Conservation (phyloP, 306 rosid species). For the Castanopsis chinensis region DNA sequence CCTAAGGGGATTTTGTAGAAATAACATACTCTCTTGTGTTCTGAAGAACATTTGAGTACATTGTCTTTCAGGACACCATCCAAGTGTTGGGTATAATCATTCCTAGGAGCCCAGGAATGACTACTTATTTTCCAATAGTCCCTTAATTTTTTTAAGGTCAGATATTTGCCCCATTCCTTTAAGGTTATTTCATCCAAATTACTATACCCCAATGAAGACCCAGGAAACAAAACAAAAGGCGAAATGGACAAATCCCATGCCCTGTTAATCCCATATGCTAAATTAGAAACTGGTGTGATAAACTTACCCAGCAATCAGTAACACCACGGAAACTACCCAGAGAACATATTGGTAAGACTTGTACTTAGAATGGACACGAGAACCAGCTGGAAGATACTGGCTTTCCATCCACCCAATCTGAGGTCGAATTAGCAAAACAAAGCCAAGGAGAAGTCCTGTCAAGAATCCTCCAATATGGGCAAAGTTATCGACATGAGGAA, state of each 20-base stretch:
- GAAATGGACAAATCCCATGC: background rate
- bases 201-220: background rate
- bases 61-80: background rate
- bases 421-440: conserved; percentile 72
- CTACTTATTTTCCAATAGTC: background rate
- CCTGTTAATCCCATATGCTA: background rate
- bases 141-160: background rate
- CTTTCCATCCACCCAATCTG: conserved; percentile 68
- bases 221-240: background rate
- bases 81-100: background rate
- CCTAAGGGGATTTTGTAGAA: background rate
- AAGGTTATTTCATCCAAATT: background rate
- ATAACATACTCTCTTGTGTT: background rate
- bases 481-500: conserved; percentile 79
- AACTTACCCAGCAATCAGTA: conserved; percentile 69
- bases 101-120: background rate
- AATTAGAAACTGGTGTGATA: background rate
- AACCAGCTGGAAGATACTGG: conserved; percentile 42
- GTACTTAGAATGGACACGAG: conserved; percentile 58
- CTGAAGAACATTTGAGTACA: background rate
- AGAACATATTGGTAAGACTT: conserved; percentile 70
- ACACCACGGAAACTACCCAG: conserved; percentile 50
- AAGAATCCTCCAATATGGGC: conserved; percentile 89
- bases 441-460: conserved; percentile 74
- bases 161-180: background rate